Evolutionary conservation across 768 basidiomycete species (phyloP), one percentile per base, ranked within the genome.

Genomic region (Inosperma sp.): DNA sequence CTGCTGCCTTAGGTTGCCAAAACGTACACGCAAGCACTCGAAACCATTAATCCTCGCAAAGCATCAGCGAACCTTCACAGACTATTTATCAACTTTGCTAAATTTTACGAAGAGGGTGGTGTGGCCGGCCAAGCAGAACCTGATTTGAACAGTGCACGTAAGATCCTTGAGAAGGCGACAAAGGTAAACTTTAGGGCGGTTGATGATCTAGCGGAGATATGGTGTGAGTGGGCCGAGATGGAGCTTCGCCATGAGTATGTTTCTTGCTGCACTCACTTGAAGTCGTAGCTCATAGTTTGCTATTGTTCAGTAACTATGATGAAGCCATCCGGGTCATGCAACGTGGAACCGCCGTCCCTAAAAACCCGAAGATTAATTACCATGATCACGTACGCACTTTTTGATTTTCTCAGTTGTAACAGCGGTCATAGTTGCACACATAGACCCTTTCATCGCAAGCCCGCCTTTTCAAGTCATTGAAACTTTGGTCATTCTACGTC

Each of bases 141-240:
- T 2, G 92, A 97, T 61, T 68, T 97, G 1, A 83, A 83, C 41
- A 88, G 81, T 57, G 89, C 95, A 4, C 82, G 94, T 34, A 94
- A 94, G 71, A 87, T 98, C 23, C 71, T 98, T 29, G 93, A 97
- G 64, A 95, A 91, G 67, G 95, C 83, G 4, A 88, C 88, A 3
- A 90, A 88, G 59, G 83, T 96, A 34, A 88, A 87, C 62, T 97
- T 93, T 75, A 91, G 86, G 68, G 77, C 81, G n/a, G 94, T 99
- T 8, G 95, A 99, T 64, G 96, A 99, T 61, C 77, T 99, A 19
- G 96, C 96, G 0, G 96, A 98, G 66, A 81, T 97, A 12, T 99
- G 96, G 96, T 97, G 94, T 61, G 96, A 98, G 70, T 98, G 96
- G 95, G 83, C 96, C 6, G 96, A 99, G 69, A 84, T 98, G 86